Percentiles rank a stretch among this genome's conserved stretches.
These are phyloP conservation scores for Trypanosoma congolense DNA, from an alignment of 208 protist species.

Conservation along the genomic window DNA sequence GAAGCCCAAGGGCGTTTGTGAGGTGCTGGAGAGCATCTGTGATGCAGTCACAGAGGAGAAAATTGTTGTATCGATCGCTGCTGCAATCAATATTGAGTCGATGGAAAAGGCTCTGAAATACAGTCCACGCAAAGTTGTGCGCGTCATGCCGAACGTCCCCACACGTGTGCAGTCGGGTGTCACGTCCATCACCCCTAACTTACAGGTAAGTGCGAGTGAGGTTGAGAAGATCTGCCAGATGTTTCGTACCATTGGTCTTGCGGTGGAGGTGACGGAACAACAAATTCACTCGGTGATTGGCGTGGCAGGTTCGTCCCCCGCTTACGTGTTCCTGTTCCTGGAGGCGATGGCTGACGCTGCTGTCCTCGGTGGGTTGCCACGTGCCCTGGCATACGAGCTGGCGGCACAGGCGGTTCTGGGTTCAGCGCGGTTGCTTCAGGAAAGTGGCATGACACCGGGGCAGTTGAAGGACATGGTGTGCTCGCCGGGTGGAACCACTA, in stretches of 20 bases:
- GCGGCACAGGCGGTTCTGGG: conserved; percentile 91
- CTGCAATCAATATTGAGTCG: conserved; percentile 74
- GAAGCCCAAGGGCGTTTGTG: conserved; percentile 85
- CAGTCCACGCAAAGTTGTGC: conserved; percentile 54
- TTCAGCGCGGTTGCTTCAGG: conserved; percentile 88
- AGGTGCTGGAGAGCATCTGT: conserved; percentile 56
- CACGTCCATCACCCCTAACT: conserved; percentile 54
- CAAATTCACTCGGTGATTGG: conserved; percentile 93
- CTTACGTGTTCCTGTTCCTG: conserved; percentile 95
- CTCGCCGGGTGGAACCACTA: conserved; percentile 94
- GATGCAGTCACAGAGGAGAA: conserved; percentile 27
- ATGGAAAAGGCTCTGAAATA: conserved; percentile 59
- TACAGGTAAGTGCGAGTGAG: conserved; percentile 39
- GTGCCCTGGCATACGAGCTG: conserved; percentile 79
- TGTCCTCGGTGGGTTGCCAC: conserved; percentile 85
- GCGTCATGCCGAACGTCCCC: conserved; percentile 96
- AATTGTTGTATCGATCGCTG: conserved; percentile 92
- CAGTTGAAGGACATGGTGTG: conserved; percentile 91
- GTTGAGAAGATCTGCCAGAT: conserved; percentile 34
- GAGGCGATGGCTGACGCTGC: conserved; percentile 96
- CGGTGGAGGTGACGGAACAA: conserved; percentile 53
- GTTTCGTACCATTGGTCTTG: conserved; percentile 72
- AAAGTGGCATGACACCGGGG: conserved; percentile 55
- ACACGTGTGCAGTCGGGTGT: conserved; percentile 72
- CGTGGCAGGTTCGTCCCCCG: conserved; percentile 91